Evolutionary conservation across 176 grass and related monocot species (phyloP), one percentile per base, ranked within the genome.

Genomic region (Oryza glumipatula): DNA sequence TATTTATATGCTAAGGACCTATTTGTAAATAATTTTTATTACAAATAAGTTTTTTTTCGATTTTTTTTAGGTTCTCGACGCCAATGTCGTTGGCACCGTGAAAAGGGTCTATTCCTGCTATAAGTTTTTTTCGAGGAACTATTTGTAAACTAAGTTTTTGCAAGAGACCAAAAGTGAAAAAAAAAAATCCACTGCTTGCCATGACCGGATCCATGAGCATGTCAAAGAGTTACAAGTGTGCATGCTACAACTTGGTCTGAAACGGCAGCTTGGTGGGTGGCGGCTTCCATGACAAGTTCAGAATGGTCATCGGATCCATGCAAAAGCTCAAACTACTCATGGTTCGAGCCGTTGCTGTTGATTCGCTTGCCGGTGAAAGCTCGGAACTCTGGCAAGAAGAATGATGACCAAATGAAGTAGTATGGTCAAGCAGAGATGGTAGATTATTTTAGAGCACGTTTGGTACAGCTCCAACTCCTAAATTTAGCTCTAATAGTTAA

Each of bases 251-350:
- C 33, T 68, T 12, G 23, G 78, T 86, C 78, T 81, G 32, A 82
- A 77, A 77, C 30, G 72, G 17, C 26, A 3, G 39, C n/a, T 45
- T 70, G 19, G 41, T 72, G 12, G 43, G 38, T 65, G 43, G 68
- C 16, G 16, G 30, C 22, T 46, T 14, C 51, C 83, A 35, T 26
- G 77, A 85, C 78, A 66, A 28, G 43, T 41, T 71, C 39, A 38
- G 44, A 76, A 65, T 1, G 43, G 77, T 81, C 77, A 82, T 39
- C 43, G 23, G 58, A 65, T 76, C 35, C 32, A 4, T 49, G 43
- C 22, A 8, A 72, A 51, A 72, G 41, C 16, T 83, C 73, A 61
- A 68, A 76, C 23, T 61, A 76, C 23, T 61, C 13, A 58, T 21
- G 64, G 81, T 16, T 44, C 9, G 43, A 44, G 9, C 43, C 0